Percentiles rank a stretch among this genome's conserved stretches.
These are phyloP conservation scores for Colletotrichum sp. DNA, from an alignment of 2,329 filamentous ascomycete genomes.

Conservation along the genomic window DNA sequence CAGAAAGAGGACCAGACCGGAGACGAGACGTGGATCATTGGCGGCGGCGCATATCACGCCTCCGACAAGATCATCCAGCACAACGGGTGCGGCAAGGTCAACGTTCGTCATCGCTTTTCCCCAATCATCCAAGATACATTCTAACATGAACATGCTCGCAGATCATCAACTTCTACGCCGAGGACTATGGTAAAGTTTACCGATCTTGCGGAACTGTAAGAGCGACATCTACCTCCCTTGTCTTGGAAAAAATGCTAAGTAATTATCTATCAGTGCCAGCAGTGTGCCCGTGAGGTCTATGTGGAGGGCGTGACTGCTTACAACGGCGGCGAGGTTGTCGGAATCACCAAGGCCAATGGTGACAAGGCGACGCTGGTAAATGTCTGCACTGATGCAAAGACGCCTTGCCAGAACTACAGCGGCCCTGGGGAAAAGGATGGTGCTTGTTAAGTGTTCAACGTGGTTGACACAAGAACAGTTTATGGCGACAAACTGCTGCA, in stretches of 20 bases:
- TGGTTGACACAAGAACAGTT: too few species aligned
- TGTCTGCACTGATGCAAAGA: conserved; percentile 23
- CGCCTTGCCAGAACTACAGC: conserved; percentile 22
- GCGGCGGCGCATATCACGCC: conserved; percentile 42
- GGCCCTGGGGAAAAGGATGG: conserved; percentile 20
- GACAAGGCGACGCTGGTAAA: conserved; percentile 19
- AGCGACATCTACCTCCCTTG: too few species aligned
- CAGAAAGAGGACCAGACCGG: conserved; percentile 26
- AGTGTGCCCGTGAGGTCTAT: conserved; percentile 13
- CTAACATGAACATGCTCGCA: not conserved
- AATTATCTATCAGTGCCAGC: not conserved
- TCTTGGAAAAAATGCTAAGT: accelerated
- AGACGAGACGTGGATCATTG: conserved; percentile 34
- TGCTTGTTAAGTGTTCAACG: not conserved
- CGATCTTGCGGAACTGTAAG: conserved; percentile 44
- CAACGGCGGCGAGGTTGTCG: conserved; percentile 14
- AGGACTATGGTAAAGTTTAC: conserved; percentile 53
- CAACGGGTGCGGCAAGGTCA: conserved; percentile 39
- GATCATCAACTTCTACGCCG: conserved; percentile 45
- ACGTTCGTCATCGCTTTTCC: not conserved
- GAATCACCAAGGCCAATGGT: conserved; percentile 12
- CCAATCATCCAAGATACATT: accelerated
- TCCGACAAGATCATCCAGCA: conserved; percentile 44
- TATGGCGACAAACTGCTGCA: too few species aligned
- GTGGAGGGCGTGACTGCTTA: conserved; percentile 4